A percentile compares a stretch with the other conserved stretches of the same genome.
phyloP scores from a whole-genome alignment of 192 early-diverging fungal species.

The Coemansia sp. region DNA sequence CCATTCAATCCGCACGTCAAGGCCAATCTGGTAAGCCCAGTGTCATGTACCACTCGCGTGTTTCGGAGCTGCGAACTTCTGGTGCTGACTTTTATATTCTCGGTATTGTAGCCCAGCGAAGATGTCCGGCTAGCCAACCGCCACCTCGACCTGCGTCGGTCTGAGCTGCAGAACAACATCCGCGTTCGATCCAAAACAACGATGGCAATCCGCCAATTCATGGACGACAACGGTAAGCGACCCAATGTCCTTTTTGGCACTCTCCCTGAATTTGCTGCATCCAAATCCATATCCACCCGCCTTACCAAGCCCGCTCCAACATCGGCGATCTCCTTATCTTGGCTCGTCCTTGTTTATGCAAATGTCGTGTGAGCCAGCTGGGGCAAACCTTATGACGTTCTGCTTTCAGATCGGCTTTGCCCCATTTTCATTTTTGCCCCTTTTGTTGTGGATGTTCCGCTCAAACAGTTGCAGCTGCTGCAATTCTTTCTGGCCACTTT shows the following conservation, averaged over 20 bases:
- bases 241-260: neutral
- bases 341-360: neutral
- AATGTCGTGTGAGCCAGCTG: neutral
- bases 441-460: too few species aligned
- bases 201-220: conserved; percentile 67
- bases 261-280: conserved; percentile 5
- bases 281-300: neutral
- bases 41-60: too few species aligned
- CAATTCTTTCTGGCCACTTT: neutral
- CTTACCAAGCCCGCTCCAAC: neutral
- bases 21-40: neutral
- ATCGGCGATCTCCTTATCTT: neutral
- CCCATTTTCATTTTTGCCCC: too few species aligned
- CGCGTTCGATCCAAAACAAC: conserved; percentile 66
- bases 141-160: conserved; percentile 79
- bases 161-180: conserved; percentile 72
- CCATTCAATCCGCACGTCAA: conserved; percentile 28
- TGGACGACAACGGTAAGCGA: conserved; percentile 49
- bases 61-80: too few species aligned
- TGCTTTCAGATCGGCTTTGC: neutral
- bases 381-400: neutral
- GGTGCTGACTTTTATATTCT: neutral
- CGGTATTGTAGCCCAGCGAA: conserved; percentile 42
- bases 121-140: conserved; percentile 73
- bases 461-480: neutral